Conservation (phyloP, 2,329 filamentous ascomycete genomes). For the Penicillium digitatum region DNA sequence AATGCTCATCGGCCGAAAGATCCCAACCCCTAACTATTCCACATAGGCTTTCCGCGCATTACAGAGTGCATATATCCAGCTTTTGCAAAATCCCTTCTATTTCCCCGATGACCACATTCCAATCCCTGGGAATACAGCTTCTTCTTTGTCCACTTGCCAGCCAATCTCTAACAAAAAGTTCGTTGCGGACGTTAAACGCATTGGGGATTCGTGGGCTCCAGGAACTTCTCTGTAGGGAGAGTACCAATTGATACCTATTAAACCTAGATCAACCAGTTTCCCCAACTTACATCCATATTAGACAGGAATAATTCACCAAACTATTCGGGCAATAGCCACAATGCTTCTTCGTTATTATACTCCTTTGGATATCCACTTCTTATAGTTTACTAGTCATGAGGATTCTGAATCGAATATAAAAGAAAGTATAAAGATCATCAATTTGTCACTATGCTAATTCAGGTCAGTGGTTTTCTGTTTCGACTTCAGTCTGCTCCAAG, state of each 20-base stretch:
- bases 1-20: background rate
- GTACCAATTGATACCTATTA: background rate
- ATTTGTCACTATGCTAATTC: background rate
- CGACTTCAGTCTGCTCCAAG: conserved; percentile 59
- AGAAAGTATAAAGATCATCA: background rate
- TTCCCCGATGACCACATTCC: conserved; percentile 78
- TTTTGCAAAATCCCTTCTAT: conserved; percentile 94
- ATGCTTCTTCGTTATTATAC: background rate
- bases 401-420: background rate
- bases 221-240: conserved; percentile 65
- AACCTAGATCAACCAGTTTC: no score
- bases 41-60: conserved; percentile 76
- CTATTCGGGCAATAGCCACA: background rate
- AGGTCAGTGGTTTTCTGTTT: background rate
- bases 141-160: conserved; percentile 47
- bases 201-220: conserved; percentile 80
- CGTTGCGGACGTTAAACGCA: conserved; percentile 73
- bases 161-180: conserved; percentile 81
- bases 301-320: conserved; percentile 50
- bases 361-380: background rate
- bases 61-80: conserved; percentile 82
- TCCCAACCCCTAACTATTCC: conserved; percentile 4
- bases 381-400: background rate
- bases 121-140: conserved; percentile 44
- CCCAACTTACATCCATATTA: background rate